A percentile compares a stretch with the other conserved stretches of the same genome.
These are phyloP conservation scores for Thalassiosira livingstoniorum DNA, from an alignment of 352 stramenopile species.

Conservation along the genomic window DNA sequence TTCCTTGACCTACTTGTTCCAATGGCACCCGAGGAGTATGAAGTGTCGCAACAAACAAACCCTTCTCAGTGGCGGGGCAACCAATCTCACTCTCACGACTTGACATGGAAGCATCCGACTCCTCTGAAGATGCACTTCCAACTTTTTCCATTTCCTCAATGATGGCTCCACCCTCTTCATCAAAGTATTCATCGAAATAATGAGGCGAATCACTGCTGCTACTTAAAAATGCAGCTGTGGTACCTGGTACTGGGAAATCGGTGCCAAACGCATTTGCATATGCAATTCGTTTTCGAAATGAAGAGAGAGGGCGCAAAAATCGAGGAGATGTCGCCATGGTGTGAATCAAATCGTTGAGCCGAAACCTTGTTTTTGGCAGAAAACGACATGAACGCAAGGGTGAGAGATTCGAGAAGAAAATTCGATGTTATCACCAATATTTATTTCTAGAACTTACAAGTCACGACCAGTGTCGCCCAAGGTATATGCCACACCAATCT, in stretches of 20 bases:
- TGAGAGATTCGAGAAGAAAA: too few species aligned
- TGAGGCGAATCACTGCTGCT: slow-evolving; percentile 65
- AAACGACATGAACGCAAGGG: too few species aligned
- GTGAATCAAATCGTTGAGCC: slow-evolving; percentile 62
- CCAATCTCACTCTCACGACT: neutral
- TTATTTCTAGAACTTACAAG: slow-evolving; percentile 37
- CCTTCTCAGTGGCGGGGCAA: slow-evolving; percentile 42
- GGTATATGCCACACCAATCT: slow-evolving; percentile 62
- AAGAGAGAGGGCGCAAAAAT: slow-evolving; percentile 68
- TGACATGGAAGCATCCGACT: neutral
- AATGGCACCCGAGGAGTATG: slow-evolving; percentile 27
- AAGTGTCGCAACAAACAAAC: slow-evolving; percentile 48
- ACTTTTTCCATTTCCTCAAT: slow-evolving; percentile 9
- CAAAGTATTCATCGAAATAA: slow-evolving; percentile 43
- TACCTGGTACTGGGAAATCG: slow-evolving; percentile 82
- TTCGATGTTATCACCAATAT: too few species aligned
- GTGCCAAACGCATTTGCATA: slow-evolving; percentile 81
- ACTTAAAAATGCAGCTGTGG: slow-evolving; percentile 79
- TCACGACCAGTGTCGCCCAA: slow-evolving; percentile 63
- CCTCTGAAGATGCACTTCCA: neutral
- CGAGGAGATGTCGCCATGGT: slow-evolving; percentile 54
- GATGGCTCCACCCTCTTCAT: neutral
- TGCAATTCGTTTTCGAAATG: slow-evolving; percentile 77
- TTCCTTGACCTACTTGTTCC: neutral
- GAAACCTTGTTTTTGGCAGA: too few species aligned